These are phyloP conservation scores for Stereum hirsutum DNA, from an alignment of 1,284 basidiomycete species.

Conservation along the genomic window DNA sequence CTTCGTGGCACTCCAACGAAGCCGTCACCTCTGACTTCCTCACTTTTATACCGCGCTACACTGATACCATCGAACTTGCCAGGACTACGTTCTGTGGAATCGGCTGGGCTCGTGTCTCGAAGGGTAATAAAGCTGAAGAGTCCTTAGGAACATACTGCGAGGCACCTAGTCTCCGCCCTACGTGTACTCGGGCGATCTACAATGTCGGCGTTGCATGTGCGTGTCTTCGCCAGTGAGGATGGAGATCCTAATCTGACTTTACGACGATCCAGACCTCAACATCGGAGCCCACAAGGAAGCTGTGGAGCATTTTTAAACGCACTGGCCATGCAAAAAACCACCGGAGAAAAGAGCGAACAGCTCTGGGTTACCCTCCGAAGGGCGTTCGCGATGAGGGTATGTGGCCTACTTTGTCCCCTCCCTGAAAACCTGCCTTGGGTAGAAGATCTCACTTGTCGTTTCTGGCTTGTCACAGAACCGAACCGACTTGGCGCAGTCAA, in stretches of 20 bases:
- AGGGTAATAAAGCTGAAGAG: constrained; percentile 92
- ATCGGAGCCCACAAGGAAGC: constrained; percentile 95
- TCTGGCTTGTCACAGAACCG: too few species aligned
- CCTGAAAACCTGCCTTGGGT: too few species aligned
- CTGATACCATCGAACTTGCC: too few species aligned
- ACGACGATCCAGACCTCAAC: constrained; percentile 62
- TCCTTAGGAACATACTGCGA: constrained; percentile 92
- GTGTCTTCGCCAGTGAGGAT: constrained; percentile 18
- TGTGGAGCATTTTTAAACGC: constrained; percentile 95
- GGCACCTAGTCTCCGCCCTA: constrained; percentile 89
- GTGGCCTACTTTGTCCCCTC: too few species aligned
- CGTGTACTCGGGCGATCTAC: constrained; percentile 95
- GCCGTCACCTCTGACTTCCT: constrained; percentile 44
- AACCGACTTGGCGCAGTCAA: too few species aligned
- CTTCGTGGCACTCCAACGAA: constrained; percentile 82
- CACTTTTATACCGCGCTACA: too few species aligned
- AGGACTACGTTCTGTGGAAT: constrained; percentile 98
- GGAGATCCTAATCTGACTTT: too few species aligned
- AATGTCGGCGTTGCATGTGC: constrained; percentile 95
- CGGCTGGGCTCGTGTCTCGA: constrained; percentile 91
- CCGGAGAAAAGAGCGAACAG: constrained; percentile 68
- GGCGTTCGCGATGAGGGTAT: constrained; percentile 75
- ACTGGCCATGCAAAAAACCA: constrained; percentile 69
- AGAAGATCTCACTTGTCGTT: too few species aligned
- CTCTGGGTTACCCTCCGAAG: constrained; percentile 92